Conservation (phyloP, 225 moss, liverwort and hornwort genomes). For the Pleurozium schreberi region DNA sequence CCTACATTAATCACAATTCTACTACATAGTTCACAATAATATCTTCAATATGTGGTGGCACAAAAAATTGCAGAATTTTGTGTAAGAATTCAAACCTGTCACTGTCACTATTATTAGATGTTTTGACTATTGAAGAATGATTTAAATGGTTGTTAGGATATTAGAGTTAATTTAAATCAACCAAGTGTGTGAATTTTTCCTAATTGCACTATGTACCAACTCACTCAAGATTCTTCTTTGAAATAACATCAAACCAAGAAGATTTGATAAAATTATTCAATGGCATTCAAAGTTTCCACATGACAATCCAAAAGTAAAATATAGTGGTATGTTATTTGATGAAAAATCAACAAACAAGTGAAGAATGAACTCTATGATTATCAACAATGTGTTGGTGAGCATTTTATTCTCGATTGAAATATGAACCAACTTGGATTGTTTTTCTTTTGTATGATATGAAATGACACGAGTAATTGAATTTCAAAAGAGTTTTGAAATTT, state of each 20-base stretch:
- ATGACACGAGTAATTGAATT: no score
- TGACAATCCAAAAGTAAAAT: neutral
- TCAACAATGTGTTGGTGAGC: fast-evolving
- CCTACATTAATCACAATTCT: neutral
- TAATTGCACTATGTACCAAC: neutral
- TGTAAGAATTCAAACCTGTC: neutral
- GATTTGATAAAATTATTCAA: neutral
- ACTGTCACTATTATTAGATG: neutral
- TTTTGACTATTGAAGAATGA: neutral
- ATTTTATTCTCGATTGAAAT: neutral
- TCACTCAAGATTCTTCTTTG: neutral
- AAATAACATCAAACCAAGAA: neutral
- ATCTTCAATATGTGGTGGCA: neutral
- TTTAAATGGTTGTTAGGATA: neutral
- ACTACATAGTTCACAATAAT: no score
- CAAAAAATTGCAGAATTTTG: fast-evolving
- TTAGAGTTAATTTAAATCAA: neutral
- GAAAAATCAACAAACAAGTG: neutral
- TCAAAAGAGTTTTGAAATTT: no score
- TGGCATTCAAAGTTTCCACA: neutral
- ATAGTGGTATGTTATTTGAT: neutral
- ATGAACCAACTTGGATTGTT: neutral
- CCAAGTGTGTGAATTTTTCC: neutral
- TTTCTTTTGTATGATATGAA: neutral
- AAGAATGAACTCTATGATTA: neutral